Conservation (phyloP, 768 basidiomycete species). For the Xerocomellus dryophilus region DNA sequence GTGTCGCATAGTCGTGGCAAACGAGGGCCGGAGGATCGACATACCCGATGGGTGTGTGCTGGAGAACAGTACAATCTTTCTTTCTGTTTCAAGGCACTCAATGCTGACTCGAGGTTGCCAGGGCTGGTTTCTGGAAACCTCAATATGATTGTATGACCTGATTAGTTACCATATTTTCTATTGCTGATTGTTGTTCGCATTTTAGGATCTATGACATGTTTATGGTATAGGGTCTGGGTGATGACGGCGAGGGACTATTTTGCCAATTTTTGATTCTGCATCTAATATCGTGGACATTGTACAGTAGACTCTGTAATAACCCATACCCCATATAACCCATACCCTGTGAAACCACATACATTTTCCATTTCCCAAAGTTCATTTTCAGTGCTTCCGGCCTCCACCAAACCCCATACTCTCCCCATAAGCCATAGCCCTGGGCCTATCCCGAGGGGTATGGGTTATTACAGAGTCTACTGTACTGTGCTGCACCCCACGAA, state of each 20-base stretch:
- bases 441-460: too few species aligned
- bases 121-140: slow-evolving; percentile 81
- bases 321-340: too few species aligned
- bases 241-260: background rate
- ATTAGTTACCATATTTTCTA: background rate
- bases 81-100: background rate
- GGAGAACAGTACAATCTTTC: slow-evolving; percentile 51
- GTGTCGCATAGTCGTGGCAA: slow-evolving; percentile 57
- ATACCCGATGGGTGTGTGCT: slow-evolving; percentile 80
- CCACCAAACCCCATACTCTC: too few species aligned
- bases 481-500: too few species aligned
- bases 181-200: background rate
- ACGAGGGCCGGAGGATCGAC: slow-evolving; percentile 78
- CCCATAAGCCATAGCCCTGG: too few species aligned
- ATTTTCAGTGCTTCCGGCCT: too few species aligned
- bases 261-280: background rate
- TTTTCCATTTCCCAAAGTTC: too few species aligned
- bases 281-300: background rate
- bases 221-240: background rate
- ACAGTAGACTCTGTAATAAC: too few species aligned
- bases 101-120: slow-evolving; percentile 18
- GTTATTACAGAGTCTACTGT: too few species aligned
- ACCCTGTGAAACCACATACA: too few species aligned
- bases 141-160: slow-evolving; percentile 42
- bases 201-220: slow-evolving; percentile 8